Evolutionary conservation across 352 stramenopile genomes (phyloP), one percentile per base, ranked within the genome.

Genomic region (Pythium plurisporium): DNA sequence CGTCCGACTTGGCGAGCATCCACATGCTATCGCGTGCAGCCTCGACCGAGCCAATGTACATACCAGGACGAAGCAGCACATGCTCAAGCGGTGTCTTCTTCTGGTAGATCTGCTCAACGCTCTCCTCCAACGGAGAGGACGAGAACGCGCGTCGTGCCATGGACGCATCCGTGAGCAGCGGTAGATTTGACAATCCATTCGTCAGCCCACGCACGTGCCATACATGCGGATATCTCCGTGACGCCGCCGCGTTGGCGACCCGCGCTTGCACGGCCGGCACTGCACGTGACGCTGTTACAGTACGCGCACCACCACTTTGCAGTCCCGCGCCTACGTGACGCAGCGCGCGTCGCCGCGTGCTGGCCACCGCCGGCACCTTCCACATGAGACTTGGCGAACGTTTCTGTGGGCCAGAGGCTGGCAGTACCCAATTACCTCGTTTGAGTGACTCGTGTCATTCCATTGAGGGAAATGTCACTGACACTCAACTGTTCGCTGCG

Each of bases 1-100:
- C 65, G 20, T 76, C 64, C 8, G 72, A 67, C 8, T 70, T 70
- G 19, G 72, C 64, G 15, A 87, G 57, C 45, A 92, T 82, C 86
- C 86, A 95, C 80, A 94, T 87, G 17, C 65, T 80, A 59, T 90
- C 80, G 44, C 79, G 79, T 15, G 73, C 70, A 0, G 66, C 59
- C 62, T 95, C 86, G n/a, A 95, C 84, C 23, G 82, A 95, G 41
- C 88, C 89, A 56, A 96, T 92, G 69, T 97, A 96, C 86, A 95
- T 97, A 40, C 85, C 87, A 14, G 88, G 89, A 30, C 89, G 88
- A n/a, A 96, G 62, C 30, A 97, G 67, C 20, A 97, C 87, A 59
- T 97, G 89, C 59, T 96, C 87, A 30, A 96, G 65, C 41, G 82
- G 89, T 14, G 82, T 94, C 67, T 96, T 96, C 67, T 89, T 93